Conservation (phyloP, 306 rosid species). For the Acmispon strigosus region DNA sequence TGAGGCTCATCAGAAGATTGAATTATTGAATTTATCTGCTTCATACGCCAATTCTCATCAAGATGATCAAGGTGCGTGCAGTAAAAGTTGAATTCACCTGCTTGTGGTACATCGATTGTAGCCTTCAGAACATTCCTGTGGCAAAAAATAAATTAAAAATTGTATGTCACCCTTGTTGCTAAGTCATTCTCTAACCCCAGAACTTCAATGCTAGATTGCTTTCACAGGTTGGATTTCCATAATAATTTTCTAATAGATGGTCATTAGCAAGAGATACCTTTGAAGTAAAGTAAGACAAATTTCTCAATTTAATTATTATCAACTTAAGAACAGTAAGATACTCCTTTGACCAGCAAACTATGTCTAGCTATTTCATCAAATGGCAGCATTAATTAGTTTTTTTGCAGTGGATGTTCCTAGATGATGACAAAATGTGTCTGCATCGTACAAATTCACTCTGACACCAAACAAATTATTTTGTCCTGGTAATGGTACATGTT, state of each 20-base stretch:
- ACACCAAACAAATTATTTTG: conserved; percentile 18
- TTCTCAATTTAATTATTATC: not conserved
- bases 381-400: no score
- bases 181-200: conserved; percentile 17
- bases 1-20: conserved; percentile 69
- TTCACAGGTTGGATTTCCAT: conserved; percentile 16
- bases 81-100: conserved; percentile 78
- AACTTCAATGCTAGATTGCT: conserved; percentile 5
- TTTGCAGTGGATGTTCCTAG: not conserved
- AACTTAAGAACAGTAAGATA: not conserved
- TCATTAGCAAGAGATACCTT: conserved; percentile 11
- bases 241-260: conserved; percentile 5
- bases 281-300: conserved; percentile 12
- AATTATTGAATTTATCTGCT: conserved; percentile 82
- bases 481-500: not conserved
- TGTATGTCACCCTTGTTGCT: conserved; percentile 23
- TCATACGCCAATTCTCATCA: conserved; percentile 94
- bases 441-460: conserved; percentile 5
- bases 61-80: conserved; percentile 97
- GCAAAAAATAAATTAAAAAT: not conserved
- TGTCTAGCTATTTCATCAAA: no score
- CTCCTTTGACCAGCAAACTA: not conserved
- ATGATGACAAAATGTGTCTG: conserved; percentile 12
- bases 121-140: conserved; percentile 87
- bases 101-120: conserved; percentile 76